Percentiles rank a stretch among this genome's conserved stretches.
Evolutionary conservation across 129 eudicot species (phyloP).

Genomic region (Glebionis coronaria): DNA sequence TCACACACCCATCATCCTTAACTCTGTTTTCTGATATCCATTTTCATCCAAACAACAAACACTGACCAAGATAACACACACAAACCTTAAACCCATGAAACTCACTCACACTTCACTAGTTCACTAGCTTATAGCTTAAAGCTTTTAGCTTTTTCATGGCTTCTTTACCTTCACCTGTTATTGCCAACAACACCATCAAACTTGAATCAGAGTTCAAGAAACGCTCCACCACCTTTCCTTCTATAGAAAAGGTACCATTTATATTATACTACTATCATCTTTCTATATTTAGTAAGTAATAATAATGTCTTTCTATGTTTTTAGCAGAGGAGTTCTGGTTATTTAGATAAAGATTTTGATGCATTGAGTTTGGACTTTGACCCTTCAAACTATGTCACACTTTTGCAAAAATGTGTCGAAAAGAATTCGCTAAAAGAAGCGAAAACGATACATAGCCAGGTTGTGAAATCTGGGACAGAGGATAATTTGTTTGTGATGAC

Average conservation of each 20-base stretch:
- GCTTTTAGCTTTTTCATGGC: conserved; percentile 41
- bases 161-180: conserved; percentile 57
- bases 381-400: conserved; percentile 51
- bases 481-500: conserved; percentile 69
- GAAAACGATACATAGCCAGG: conserved; percentile 59
- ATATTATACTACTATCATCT: not conserved
- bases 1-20: too few species aligned
- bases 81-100: too few species aligned
- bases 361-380: conserved; percentile 46
- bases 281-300: not conserved
- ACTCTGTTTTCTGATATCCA: too few species aligned
- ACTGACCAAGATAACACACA: too few species aligned
- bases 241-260: conserved; percentile 52
- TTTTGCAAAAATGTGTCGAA: conserved; percentile 71
- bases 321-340: conserved; percentile 34
- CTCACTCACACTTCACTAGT: too few species aligned
- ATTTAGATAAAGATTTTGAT: conserved; percentile 41
- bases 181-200: conserved; percentile 49
- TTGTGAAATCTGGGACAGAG: conserved; percentile 55
- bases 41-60: too few species aligned
- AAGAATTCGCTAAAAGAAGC: conserved; percentile 44
- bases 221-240: conserved; percentile 38
- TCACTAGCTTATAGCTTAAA: too few species aligned
- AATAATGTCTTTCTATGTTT: not conserved
- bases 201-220: conserved; percentile 66